Conservation (phyloP, 345 rosid species). For the Eucalyptus caleyi region DNA sequence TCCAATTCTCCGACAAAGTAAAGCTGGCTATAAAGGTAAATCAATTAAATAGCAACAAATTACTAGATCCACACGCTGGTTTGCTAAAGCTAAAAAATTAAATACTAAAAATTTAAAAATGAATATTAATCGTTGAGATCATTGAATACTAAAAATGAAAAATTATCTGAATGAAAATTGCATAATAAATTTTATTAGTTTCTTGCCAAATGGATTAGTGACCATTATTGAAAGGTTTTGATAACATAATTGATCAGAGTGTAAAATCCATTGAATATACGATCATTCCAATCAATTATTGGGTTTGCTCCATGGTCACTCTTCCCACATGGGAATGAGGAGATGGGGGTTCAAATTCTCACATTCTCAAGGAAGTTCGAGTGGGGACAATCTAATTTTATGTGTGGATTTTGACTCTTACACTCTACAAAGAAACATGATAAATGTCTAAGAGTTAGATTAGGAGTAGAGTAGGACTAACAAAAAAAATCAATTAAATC, state of each 20-base stretch:
- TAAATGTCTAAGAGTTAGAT: too few species aligned
- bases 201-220: too few species aligned
- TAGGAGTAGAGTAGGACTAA: rapidly evolving
- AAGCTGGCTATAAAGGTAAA: background rate
- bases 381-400: rapidly evolving
- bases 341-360: too few species aligned
- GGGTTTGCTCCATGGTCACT: too few species aligned
- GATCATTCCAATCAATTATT: too few species aligned
- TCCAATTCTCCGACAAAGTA: background rate
- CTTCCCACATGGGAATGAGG: rapidly evolving
- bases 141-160: background rate
- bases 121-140: background rate
- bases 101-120: background rate
- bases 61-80: background rate
- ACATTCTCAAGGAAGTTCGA: rapidly evolving
- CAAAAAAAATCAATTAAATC: too few species aligned
- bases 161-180: too few species aligned
- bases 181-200: too few species aligned
- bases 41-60: background rate
- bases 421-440: rapidly evolving
- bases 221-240: too few species aligned
- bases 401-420: too few species aligned
- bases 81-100: background rate
- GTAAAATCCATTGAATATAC: too few species aligned
- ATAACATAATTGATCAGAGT: too few species aligned